These are phyloP conservation scores for Thalassiosira pacifica DNA, from an alignment of 352 stramenopile genomes.

Conservation along the genomic window DNA sequence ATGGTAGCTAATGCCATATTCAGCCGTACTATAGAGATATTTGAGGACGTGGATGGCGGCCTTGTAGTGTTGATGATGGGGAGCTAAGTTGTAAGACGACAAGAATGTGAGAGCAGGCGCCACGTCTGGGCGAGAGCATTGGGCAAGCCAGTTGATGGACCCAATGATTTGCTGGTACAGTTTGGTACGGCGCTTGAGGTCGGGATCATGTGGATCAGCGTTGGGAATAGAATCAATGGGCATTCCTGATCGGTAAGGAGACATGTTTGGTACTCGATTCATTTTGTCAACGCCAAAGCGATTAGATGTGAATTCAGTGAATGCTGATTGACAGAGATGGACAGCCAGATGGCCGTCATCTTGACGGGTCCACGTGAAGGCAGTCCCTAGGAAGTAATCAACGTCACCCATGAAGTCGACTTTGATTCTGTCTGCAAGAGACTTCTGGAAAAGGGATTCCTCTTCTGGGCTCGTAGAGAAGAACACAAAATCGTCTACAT, in stretches of 20 bases:
- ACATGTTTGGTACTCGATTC: no score
- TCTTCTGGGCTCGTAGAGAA: no score
- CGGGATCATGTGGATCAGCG: background rate
- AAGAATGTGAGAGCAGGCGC: background rate
- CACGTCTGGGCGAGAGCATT: background rate
- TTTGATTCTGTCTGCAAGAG: no score
- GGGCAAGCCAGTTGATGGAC: background rate
- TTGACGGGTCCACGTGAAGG: background rate
- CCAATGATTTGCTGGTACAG: background rate
- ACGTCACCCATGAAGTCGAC: no score
- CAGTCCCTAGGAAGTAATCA: slow-evolving; percentile 5
- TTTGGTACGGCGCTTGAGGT: slow-evolving; percentile 4
- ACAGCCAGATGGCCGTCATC: slow-evolving; percentile 1
- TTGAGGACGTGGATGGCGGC: background rate
- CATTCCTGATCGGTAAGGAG: no score
- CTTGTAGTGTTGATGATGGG: background rate
- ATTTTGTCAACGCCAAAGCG: slow-evolving; percentile 2
- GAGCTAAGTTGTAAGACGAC: background rate
- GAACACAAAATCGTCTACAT: no score
- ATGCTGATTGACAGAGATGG: background rate
- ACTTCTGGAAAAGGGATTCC: no score
- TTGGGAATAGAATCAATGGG: no score
- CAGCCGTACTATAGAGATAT: background rate
- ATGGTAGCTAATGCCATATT: background rate
- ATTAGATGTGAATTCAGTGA: background rate